Conservation (phyloP, 1,284 basidiomycete species). For the Peniophora sp. region DNA sequence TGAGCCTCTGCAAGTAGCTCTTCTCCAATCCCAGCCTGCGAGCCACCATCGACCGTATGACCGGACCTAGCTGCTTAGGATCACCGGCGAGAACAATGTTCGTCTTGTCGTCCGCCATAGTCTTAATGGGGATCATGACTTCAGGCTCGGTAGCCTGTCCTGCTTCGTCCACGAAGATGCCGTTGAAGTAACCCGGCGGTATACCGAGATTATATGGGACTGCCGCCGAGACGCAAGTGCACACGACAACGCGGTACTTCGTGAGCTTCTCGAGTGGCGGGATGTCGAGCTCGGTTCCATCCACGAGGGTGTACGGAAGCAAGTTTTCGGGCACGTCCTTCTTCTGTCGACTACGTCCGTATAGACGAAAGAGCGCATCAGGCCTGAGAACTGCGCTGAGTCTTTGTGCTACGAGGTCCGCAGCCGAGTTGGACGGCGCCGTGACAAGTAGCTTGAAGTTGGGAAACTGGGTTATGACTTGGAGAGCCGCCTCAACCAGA, state of each 20-base stretch:
- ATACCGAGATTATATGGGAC: conserved; percentile 49
- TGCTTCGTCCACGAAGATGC: conserved; percentile 62
- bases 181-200: conserved; percentile 46
- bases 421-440: conserved; percentile 57
- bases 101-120: conserved; percentile 29
- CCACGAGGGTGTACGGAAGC: conserved; percentile 30
- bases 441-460: conserved; percentile 49
- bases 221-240: conserved; percentile 54
- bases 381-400: conserved; percentile 28
- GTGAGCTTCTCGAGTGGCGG: conserved; percentile 33
- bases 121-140: conserved; percentile 44
- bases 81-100: conserved; percentile 51
- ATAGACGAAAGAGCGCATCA: conserved; percentile 48
- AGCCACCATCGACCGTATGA: conserved; percentile 41
- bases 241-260: conserved; percentile 46
- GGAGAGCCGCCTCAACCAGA: conserved; percentile 55
- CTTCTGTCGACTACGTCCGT: conserved; percentile 50
- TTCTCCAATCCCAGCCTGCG: conserved; percentile 33
- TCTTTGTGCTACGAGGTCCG: conserved; percentile 50
- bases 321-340: conserved; percentile 36
- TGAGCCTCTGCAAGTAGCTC: conserved; percentile 45
- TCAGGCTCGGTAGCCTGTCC: conserved; percentile 58
- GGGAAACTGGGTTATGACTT: conserved; percentile 37
- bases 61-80: conserved; percentile 50
- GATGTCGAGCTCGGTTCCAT: conserved; percentile 36